phyloP scores from a whole-genome alignment of 495 filamentous ascomycete genomes.

The Lasiosphaeris hirsuta region DNA sequence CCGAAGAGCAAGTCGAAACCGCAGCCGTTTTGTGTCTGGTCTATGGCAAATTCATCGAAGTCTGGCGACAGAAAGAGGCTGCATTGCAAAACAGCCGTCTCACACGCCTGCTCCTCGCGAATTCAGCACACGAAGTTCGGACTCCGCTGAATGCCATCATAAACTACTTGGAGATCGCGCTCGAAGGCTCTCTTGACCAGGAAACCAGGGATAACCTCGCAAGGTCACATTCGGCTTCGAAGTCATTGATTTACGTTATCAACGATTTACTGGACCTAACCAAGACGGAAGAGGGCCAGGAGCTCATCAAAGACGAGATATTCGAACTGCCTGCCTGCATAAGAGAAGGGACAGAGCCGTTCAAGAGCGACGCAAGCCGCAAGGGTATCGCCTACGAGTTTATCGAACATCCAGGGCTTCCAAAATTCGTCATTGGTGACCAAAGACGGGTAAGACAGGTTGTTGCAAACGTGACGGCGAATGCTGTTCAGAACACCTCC shows the following conservation, averaged over 20 bases:
- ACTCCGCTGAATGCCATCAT: conserved; percentile 95
- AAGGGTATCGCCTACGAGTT: conserved; percentile 71
- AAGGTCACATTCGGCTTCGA: conserved; percentile 90
- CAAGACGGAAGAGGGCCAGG: conserved; percentile 78
- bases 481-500: conserved; percentile 79
- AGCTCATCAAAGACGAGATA: conserved; percentile 75
- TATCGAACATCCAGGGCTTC: conserved; percentile 64
- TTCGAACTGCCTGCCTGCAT: conserved; percentile 73
- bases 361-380: conserved; percentile 68
- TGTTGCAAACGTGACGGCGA: conserved; percentile 77
- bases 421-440: conserved; percentile 72
- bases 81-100: conserved; percentile 78
- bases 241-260: conserved; percentile 92
- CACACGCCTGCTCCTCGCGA: conserved; percentile 76
- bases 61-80: conserved; percentile 90
- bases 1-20: conserved; percentile 74
- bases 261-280: conserved; percentile 93
- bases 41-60: conserved; percentile 78
- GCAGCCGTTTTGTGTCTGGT: conserved; percentile 86
- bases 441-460: conserved; percentile 74
- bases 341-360: conserved; percentile 71
- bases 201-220: conserved; percentile 87
- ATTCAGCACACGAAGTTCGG: conserved; percentile 92
- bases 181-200: conserved; percentile 76
- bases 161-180: conserved; percentile 91